phyloP scores from a whole-genome alignment of 2,329 filamentous ascomycete species.

The Trichothecium roseum region DNA sequence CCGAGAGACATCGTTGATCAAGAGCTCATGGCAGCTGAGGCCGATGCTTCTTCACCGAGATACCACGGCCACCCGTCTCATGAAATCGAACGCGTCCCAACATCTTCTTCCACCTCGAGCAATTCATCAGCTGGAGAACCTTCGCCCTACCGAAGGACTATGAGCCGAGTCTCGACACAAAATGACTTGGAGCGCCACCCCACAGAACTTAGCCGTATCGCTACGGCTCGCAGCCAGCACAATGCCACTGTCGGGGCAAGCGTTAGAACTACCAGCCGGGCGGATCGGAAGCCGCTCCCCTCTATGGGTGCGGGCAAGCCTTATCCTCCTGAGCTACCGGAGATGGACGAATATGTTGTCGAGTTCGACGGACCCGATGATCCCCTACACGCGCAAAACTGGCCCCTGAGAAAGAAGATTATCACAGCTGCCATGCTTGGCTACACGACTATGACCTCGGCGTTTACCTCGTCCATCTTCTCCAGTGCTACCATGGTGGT shows the following conservation, averaged over 20 bases:
- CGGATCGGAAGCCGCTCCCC: constrained; percentile 51
- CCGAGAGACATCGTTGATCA: constrained; percentile 47
- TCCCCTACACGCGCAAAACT: constrained; percentile 80
- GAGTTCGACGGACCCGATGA: constrained; percentile 80
- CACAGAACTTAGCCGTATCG: constrained; percentile 60
- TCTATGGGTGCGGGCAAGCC: constrained; percentile 64
- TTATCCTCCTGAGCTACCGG: constrained; percentile 59
- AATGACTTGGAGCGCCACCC: constrained; percentile 59
- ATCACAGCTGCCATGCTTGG: constrained; percentile 57
- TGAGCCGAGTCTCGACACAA: constrained; percentile 55
- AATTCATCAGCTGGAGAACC: constrained; percentile 31
- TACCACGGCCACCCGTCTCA: constrained; percentile 31
- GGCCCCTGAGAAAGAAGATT: constrained; percentile 70
- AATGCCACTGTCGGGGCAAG: constrained; percentile 56
- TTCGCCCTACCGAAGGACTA: constrained; percentile 27
- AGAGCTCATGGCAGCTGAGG: constrained; percentile 43
- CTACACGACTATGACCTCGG: constrained; percentile 60
- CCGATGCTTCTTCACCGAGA: constrained; percentile 35
- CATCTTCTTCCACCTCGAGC: constrained; percentile 39
- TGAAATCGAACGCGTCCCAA: constrained; percentile 51
- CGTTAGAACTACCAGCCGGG: constrained; percentile 26
- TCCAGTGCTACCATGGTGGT: constrained; percentile 53
- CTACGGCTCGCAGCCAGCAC: constrained; percentile 62
- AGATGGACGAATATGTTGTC: constrained; percentile 68
- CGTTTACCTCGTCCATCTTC: constrained; percentile 69